Conservation (phyloP, 2,329 filamentous ascomycete species). For the Claviceps fusiformis region DNA sequence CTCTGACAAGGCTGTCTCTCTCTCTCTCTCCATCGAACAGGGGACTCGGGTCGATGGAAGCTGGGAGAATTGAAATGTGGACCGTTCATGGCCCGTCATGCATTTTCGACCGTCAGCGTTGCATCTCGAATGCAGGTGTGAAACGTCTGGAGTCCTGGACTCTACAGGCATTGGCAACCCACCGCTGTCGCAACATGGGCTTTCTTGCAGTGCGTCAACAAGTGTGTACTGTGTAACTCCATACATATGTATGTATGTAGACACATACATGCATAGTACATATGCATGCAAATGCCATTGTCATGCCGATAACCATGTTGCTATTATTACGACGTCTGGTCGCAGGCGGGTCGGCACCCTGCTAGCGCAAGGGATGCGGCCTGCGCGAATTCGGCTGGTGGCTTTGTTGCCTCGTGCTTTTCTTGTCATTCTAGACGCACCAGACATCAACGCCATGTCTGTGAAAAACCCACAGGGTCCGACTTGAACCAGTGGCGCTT, state of each 20-base stretch:
- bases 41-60: too few species aligned
- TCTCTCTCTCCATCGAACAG: background rate
- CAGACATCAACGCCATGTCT: background rate
- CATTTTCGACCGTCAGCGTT: too few species aligned
- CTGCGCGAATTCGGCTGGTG: background rate
- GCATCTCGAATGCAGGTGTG: too few species aligned
- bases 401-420: background rate
- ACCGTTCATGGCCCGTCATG: too few species aligned
- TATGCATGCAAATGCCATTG: background rate
- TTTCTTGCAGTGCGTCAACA: too few species aligned
- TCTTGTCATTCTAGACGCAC: background rate
- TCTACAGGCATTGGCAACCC: too few species aligned
- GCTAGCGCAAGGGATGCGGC: background rate
- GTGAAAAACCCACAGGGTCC: background rate
- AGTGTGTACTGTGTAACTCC: too few species aligned
- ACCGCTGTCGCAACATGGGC: too few species aligned
- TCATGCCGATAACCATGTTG: background rate
- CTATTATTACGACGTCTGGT: background rate
- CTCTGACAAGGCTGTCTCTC: background rate
- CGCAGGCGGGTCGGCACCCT: background rate
- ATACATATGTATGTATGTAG: too few species aligned
- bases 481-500: background rate
- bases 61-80: background rate
- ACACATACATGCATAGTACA: too few species aligned
- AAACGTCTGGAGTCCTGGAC: too few species aligned